A percentile compares a stretch with the other conserved stretches of the same genome.
These are phyloP conservation scores for Pyrenophora tritici-repentis DNA, from an alignment of 2,329 filamentous ascomycete species.

Conservation along the genomic window DNA sequence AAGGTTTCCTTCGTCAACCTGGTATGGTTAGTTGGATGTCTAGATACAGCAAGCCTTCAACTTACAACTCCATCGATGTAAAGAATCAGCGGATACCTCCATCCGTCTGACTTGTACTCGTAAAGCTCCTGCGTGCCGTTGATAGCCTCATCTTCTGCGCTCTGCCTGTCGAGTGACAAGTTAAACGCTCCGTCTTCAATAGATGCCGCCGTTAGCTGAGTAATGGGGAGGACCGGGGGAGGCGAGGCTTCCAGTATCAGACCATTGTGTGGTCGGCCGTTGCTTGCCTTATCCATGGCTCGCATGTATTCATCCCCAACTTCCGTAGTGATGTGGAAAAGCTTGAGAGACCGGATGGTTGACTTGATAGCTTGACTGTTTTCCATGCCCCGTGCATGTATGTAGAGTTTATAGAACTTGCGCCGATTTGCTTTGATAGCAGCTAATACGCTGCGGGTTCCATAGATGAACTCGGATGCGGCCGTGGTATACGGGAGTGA, in stretches of 20 bases:
- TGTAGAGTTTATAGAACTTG: slow-evolving; percentile 82
- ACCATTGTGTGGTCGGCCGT: slow-evolving; percentile 85
- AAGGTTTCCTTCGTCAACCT: slow-evolving; percentile 83
- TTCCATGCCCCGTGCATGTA: slow-evolving; percentile 49
- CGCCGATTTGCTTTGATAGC: slow-evolving; percentile 72
- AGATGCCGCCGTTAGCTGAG: slow-evolving; percentile 58
- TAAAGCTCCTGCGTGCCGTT: slow-evolving; percentile 69
- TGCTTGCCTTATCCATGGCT: slow-evolving; percentile 82
- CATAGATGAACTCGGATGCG: slow-evolving; percentile 90
- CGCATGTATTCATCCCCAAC: slow-evolving; percentile 67
- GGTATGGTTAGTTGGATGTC: slow-evolving; percentile 30
- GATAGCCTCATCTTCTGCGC: slow-evolving; percentile 71
- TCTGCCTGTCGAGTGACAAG: slow-evolving; percentile 65
- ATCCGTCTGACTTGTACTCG: slow-evolving; percentile 47
- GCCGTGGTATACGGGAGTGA: slow-evolving; percentile 76
- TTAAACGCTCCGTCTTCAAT: slow-evolving; percentile 42
- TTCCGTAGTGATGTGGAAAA: slow-evolving; percentile 46
- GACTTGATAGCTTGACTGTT: slow-evolving; percentile 28
- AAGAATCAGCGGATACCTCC: slow-evolving; percentile 71
- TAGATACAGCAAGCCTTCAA: not conserved
- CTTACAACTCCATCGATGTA: slow-evolving; percentile 70
- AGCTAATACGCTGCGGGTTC: slow-evolving; percentile 77
- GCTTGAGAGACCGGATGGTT: slow-evolving; percentile 21
- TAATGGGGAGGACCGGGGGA: slow-evolving; percentile 72
- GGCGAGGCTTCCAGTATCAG: slow-evolving; percentile 85